Conservation (phyloP, 345 rosid species). For the Boechera stricta region DNA sequence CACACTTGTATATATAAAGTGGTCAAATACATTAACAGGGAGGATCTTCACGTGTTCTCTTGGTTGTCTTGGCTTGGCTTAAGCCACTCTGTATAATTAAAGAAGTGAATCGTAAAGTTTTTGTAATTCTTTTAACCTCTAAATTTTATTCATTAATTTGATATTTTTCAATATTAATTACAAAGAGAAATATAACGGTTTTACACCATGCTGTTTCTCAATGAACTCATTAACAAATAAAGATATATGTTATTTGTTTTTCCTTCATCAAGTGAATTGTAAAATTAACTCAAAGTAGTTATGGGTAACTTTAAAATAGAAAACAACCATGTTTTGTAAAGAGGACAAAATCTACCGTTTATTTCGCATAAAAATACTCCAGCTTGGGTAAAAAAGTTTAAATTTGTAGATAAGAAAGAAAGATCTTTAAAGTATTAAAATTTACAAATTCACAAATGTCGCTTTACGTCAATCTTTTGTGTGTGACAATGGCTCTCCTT, state of each 20-base stretch:
- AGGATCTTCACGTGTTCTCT: conserved; percentile 36
- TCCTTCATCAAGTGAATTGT: background rate
- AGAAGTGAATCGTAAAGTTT: background rate
- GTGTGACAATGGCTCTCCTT: background rate
- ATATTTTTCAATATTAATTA: background rate
- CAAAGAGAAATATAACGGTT: background rate
- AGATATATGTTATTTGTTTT: background rate
- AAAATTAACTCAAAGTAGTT: background rate
- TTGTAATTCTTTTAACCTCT: background rate
- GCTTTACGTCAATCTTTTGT: background rate
- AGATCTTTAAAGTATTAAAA: background rate
- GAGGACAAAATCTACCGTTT: no score
- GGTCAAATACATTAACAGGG: conserved; percentile 27
- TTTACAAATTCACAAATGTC: background rate
- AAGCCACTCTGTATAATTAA: conserved; percentile 31
- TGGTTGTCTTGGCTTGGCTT: conserved; percentile 22
- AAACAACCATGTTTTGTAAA: background rate
- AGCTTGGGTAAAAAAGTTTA: background rate
- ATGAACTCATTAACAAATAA: background rate
- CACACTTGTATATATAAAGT: background rate
- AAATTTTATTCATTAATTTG: background rate
- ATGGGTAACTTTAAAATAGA: background rate
- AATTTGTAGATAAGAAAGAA: background rate
- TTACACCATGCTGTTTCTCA: background rate
- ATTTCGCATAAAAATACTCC: background rate